A percentile compares a stretch with the other conserved stretches of the same genome.
These are phyloP conservation scores for Trichoderma sp. DNA, from an alignment of 2,329 filamentous ascomycete species.

Conservation along the genomic window DNA sequence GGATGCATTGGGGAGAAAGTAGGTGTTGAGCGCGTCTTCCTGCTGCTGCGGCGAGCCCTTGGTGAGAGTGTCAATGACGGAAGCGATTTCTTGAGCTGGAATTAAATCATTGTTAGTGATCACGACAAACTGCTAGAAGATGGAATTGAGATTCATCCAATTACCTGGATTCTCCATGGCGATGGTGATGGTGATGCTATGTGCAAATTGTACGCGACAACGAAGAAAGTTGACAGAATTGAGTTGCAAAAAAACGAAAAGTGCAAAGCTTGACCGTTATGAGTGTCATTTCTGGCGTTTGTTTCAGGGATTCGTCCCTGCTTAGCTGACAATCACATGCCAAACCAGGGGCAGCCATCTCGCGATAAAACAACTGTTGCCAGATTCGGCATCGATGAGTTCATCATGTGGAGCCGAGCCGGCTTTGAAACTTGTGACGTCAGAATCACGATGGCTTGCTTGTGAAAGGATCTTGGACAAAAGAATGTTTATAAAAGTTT, in stretches of 20 bases:
- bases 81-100: slow-evolving; percentile 61
- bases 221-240: neutral
- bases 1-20: slow-evolving; percentile 71
- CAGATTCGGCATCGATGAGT: slow-evolving; percentile 15
- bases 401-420: slow-evolving; percentile 26
- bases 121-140: neutral
- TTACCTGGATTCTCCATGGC: slow-evolving; percentile 51
- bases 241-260: neutral
- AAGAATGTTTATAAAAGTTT: neutral
- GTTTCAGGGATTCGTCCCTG: slow-evolving; percentile 2
- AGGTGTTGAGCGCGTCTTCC: slow-evolving; percentile 65
- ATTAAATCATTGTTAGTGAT: neutral
- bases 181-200: neutral
- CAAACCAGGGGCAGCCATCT: slow-evolving; percentile 7
- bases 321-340: slow-evolving; percentile 25
- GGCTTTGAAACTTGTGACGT: slow-evolving; percentile 35
- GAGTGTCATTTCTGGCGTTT: neutral
- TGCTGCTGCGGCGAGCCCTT: slow-evolving; percentile 70
- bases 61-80: slow-evolving; percentile 69
- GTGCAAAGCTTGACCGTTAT: neutral
- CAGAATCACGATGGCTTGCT: slow-evolving; percentile 30
- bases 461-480: too few relatives aligned
- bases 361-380: neutral
- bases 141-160: too few relatives aligned
- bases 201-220: neutral